Evolutionary conservation across 2,329 filamentous ascomycete genomes (phyloP), one percentile per base, ranked within the genome.

Genomic region (Fusarium incarnatum): DNA sequence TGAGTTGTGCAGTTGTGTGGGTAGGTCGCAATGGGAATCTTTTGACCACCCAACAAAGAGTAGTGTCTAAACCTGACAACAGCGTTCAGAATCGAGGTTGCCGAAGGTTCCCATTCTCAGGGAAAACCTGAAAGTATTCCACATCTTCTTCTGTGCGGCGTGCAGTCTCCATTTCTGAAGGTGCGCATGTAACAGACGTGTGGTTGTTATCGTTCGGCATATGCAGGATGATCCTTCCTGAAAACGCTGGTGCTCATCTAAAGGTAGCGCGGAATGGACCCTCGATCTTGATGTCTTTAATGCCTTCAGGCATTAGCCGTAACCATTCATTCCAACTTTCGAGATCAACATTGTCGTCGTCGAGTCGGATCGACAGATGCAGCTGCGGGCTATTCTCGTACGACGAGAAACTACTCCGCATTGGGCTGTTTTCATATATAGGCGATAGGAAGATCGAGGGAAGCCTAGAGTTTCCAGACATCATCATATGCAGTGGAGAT

Each of bases 251-350:
- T 63, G 16, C 60, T 71, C 56, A 76, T 59, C 74, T 74, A 60
- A 73, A 76, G 6, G 71, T 64, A 53, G 74, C 66, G 58, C 79
- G 75, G 56, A 81, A 86, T 22, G 85, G 84, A 5, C 84, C 84
- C 25, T 88, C 86, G 45, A 88, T 82, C 75, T 84, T 86, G 58
- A 88, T 80, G 61, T 88, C 86, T 70, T 80, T 83, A 68, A 88
- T 83, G 10, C 85, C 84, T 60, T 87, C 85, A 4, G 87, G 87
- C 82, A 89, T 86, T 73, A 86, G 79, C 23, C 87, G 83, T 67
- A 89, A 76, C 86, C 87, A 89, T 72, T 89, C 86, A 56, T 83
- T 80, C 86, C 87, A 88, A 57, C 78, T 83, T 53, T 88, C 86
- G 56, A 84, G 75, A 64, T 86, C 83, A 63, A 87, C 77, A 30